phyloP scores from a whole-genome alignment of 2,329 filamentous ascomycete species.

The Cyclaneusma minus region DNA sequence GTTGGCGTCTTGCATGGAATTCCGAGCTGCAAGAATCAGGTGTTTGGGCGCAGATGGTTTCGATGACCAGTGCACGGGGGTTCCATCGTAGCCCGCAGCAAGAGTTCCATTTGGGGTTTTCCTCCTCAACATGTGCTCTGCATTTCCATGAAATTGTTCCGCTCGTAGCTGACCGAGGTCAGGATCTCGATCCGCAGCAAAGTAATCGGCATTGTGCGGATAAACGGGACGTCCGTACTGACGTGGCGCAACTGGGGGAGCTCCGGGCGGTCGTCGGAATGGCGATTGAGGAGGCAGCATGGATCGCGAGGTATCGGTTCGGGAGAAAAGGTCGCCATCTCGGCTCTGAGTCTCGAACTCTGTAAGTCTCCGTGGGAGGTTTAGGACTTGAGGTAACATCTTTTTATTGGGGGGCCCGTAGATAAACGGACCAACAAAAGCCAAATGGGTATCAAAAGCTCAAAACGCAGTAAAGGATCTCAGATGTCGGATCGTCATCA shows the following conservation, averaged over 20 bases:
- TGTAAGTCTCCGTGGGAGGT: slow-evolving; percentile 21
- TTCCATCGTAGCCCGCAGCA: slow-evolving; percentile 80
- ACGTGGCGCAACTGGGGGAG: slow-evolving; percentile 9
- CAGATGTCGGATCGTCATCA: slow-evolving; percentile 11
- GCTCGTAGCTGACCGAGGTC: slow-evolving; percentile 3
- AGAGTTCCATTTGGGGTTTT: slow-evolving; percentile 94
- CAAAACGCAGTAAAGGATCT: slow-evolving; percentile 3
- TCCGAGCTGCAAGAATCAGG: slow-evolving; percentile 59
- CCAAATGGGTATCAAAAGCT: slow-evolving; percentile 3
- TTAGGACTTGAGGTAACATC: slow-evolving; percentile 32
- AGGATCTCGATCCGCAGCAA: slow-evolving; percentile 7
- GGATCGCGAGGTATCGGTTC: slow-evolving; percentile 12
- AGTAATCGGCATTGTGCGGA: slow-evolving; percentile 12
- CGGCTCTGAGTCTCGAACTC: slow-evolving; percentile 5
- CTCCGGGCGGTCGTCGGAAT: slow-evolving; percentile 8
- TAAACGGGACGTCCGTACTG: slow-evolving; percentile 16
- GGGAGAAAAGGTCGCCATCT: slow-evolving; percentile 3
- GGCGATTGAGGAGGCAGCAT: slow-evolving; percentile 13
- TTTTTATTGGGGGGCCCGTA: no score
- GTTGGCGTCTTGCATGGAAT: slow-evolving; percentile 31
- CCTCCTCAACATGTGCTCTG: slow-evolving; percentile 70
- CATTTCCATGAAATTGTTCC: slow-evolving; percentile 11
- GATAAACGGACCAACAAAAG: slow-evolving; percentile 6
- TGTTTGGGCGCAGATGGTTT: slow-evolving; percentile 72
- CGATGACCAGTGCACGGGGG: slow-evolving; percentile 53